Evolutionary conservation across 768 basidiomycete genomes (phyloP), one percentile per base, ranked within the genome.

Genomic region (Phanerodontia chrysosporium): DNA sequence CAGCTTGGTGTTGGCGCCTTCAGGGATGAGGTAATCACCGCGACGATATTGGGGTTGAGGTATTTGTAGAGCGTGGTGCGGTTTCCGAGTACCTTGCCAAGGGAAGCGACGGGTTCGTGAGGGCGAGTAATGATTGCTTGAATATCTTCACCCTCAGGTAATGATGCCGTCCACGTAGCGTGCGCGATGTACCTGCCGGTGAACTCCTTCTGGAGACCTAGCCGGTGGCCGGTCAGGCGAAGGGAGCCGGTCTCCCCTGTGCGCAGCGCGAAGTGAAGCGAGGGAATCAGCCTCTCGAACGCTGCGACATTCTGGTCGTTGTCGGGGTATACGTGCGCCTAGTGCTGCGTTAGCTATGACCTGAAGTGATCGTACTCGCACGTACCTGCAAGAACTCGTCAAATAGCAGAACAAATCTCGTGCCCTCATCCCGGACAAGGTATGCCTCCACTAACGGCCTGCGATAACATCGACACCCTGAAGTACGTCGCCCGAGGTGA

Each of bases 31-130:
- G 92, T 92, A 29, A 87, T 73, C 36, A 92, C 76, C 8, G 83
- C 82, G 51, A 87, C 77, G 32, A 95, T 65, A 64, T 92, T 85
- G 8, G 88, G 89, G 69, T 96, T 96, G 60, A 98, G 80, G 67
- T 97, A 96, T 74, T 98, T 98, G 79, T 97, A 96, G 58, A 98
- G 70, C 30, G 94, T 95, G 36, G 84, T 86, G 55, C 94, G 84
- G 71, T 95, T 89, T 2, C 91, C 95, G 3, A 92, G 76, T 3
- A 96, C 93, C 65, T 86, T 86, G 3, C 95, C 96, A 29, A 88
- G 72, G 1, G 86, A 89, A 0, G 95, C 93, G 32, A 92, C 75
- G 0, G 84, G 81, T 57, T 78, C 79, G 1, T 59, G 22, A 10
- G 75, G 66, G 28, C 80, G 79, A 42, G 77, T 74, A 24, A 86